phyloP scores from a whole-genome alignment of 208 protist species.

The Acanthamoeba comandoni region DNA sequence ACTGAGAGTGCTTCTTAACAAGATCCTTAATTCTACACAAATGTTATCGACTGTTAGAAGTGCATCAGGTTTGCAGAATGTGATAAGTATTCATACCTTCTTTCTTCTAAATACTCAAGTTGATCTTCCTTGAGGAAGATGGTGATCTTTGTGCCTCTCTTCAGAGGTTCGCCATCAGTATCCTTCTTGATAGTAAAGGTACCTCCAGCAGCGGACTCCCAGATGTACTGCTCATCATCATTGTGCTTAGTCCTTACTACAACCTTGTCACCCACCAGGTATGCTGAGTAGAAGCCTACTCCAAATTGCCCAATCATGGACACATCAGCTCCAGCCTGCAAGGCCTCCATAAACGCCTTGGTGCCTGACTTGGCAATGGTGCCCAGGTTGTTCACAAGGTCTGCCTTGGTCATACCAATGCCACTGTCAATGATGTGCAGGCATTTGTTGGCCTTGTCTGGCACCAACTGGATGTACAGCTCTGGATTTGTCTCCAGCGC shows the following conservation, averaged over 20 bases:
- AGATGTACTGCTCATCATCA: conserved; percentile 97
- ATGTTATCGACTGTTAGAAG: too few species aligned
- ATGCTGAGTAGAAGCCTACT: conserved; percentile 99
- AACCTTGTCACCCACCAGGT: conserved; percentile 97
- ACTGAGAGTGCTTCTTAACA: conserved; percentile 99
- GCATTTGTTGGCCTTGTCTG: conserved; percentile 95
- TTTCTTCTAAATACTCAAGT: conserved; percentile 95
- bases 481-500: conserved; percentile 93
- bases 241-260: conserved; percentile 97
- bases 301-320: conserved; percentile 99
- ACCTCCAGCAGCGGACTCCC: conserved; percentile 97
- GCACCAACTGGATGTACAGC: conserved; percentile 95
- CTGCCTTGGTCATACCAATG: conserved; percentile 99
- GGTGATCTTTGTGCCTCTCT: conserved; percentile 96
- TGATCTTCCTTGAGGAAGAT: conserved; percentile 98
- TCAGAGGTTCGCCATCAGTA: conserved; percentile 90
- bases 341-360: conserved; percentile 98
- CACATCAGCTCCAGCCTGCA: conserved; percentile 96
- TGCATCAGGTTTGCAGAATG: too few species aligned
- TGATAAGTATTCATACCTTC: too few species aligned
- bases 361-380: conserved; percentile 98
- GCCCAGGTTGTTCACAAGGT: conserved; percentile 98
- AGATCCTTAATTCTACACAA: conserved; percentile 93
- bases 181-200: conserved; percentile 95
- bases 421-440: conserved; percentile 97